Base-by-base conservation (phyloP, 2,329 filamentous ascomycete genomes). In the Colletotrichum salicis region DNA sequence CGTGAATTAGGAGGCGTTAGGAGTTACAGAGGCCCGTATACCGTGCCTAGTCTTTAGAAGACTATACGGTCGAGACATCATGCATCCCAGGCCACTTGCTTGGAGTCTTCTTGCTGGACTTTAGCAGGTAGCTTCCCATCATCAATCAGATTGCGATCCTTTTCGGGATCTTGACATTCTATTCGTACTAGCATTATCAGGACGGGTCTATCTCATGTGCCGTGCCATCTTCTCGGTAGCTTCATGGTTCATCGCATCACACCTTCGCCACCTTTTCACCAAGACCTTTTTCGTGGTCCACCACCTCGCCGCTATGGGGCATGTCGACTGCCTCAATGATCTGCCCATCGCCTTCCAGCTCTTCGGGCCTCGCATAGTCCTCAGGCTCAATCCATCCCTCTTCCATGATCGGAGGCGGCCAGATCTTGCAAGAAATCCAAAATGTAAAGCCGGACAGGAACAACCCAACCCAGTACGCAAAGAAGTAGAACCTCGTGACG, bases 381-480 rank as follows among this genome's bases (percentile, higher is more conserved):
- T 59, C 68, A 4, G 75, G 75, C 62, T 77, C 76, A 15, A 67
- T 12, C 75, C 75, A 75, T 3, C 58, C 59, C 15, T 52, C 33
- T 56, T 75, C 73, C 57, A 73, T 64, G 41, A 67, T 72, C 0
- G 65, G 65, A 0, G 74, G 71, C 22, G 75, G 75, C 66, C 72
- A 77, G 31, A 76, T 45, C 45, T 59, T 70, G 67, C 74, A 74
- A 1, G 67, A 33, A 2, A 55, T 22, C 74, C 70, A 77, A 52
- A 78, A 82, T 0, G 74, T 71, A 1, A 69, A 58, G 24, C 78
- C 77, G 8, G 76, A 76, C 12, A 90, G 79, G 64, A 86, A 84
- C 67, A 91, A 83, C 4, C 86, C 84, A 6, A 89, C 87, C 74
- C 85, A 85, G 67, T 85, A 87, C 0, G 88, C 87, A 29, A 91